Percentiles rank a stretch among this genome's conserved stretches.
phyloP scores from a whole-genome alignment of 176 grass and related monocot genomes.

The Rhynchospora pubera region DNA sequence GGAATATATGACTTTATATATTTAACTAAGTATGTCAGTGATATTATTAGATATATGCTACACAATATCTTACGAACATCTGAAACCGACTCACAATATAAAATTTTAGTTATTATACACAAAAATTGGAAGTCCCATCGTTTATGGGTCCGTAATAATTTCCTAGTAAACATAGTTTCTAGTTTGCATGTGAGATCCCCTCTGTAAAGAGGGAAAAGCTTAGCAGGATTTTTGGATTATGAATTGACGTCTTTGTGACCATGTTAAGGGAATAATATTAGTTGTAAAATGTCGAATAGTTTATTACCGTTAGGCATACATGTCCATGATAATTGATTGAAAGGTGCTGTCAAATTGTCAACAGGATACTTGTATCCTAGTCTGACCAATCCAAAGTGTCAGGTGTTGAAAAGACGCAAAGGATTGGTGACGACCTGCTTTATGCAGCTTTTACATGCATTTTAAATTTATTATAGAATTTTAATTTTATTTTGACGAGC shows the following conservation, averaged over 20 bases:
- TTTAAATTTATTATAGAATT: too few relatives aligned
- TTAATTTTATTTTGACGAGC: too few relatives aligned
- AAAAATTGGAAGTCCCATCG: neutral
- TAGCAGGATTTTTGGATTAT: constrained; percentile 28
- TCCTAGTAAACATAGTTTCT: constrained; percentile 3
- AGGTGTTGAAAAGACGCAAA: too few relatives aligned
- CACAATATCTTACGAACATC: too few relatives aligned
- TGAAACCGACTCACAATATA: constrained; percentile 17
- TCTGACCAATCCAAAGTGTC: too few relatives aligned
- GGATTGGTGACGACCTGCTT: too few relatives aligned
- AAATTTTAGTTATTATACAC: neutral
- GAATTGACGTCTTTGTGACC: constrained; percentile 60
- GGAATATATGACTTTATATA: too few relatives aligned
- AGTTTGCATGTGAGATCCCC: constrained; percentile 63
- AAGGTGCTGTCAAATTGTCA: neutral
- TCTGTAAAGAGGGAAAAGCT: constrained; percentile 56
- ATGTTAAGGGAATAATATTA: constrained; percentile 2
- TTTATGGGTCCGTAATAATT: constrained; percentile 35
- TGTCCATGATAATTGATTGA: neutral
- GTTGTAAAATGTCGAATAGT: neutral
- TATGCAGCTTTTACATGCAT: too few relatives aligned
- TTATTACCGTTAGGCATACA: neutral
- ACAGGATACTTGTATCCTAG: neutral
- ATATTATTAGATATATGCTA: too few relatives aligned
- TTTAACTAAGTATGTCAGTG: too few relatives aligned